Evolutionary conservation across 2,329 filamentous ascomycete species (phyloP), one percentile per base, ranked within the genome.

Genomic region (Leptosphaerulina australis): DNA sequence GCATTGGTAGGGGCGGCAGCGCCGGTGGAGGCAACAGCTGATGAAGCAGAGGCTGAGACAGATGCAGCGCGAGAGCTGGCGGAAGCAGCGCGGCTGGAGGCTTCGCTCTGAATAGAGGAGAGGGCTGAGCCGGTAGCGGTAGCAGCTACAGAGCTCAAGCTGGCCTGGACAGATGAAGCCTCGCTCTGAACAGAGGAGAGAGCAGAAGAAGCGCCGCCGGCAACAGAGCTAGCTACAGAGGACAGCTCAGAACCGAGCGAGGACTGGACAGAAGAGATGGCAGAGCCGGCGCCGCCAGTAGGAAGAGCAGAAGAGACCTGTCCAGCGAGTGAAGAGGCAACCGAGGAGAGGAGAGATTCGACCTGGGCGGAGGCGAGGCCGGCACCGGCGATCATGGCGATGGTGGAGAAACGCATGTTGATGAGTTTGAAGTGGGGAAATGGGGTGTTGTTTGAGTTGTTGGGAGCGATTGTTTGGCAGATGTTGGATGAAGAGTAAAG

Each of bases 371-470:
- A 56, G 57, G 58, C 64, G 43, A 54, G 60, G 47, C 59, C 56
- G 50, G 67, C 67, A 53, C 57, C 67, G 59, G 67, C 51, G 56
- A 61, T 56, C 44, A 62, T 58, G 58, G 69, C 55, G 40, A 69
- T 48, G 60, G 60, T 58, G 55, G 69, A 63, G 66, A 72, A 72
- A 67, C 67, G 68, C 69, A 72, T 72, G 34, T 59, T 69, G 63
- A 60, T 49, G 35, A n/a, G 45, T 37, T 39, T 47, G 49, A 26
- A 18, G 47, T 37, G 21, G 21, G 40, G 26, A 39, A 28, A 45
- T 53, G 50, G 33, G 22, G 33, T 53, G 31, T 17, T 36, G 40
- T 31, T 55, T 44, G 41, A 47, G 36, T 55, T 29, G 28, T 43
- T 38, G 33, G 29, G 33, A 55, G 46, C 44, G 53, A 41, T 55